These are phyloP conservation scores for Pythium rhizo-oryzae DNA, from an alignment of 352 stramenopile genomes.

Conservation along the genomic window DNA sequence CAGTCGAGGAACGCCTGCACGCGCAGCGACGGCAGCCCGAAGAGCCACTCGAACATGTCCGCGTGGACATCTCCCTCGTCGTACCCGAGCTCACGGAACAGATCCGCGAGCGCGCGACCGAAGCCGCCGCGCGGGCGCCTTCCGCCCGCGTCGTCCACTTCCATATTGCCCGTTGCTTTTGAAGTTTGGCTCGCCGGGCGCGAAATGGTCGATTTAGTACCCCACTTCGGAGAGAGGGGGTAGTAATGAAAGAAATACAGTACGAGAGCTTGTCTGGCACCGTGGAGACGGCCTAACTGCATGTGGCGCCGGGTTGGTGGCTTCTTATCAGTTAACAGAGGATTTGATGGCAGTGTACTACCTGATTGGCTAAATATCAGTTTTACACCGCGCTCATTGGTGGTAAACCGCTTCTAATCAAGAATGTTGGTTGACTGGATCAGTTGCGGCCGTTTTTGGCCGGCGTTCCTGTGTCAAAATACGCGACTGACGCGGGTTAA, in stretches of 20 bases:
- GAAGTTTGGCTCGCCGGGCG: constrained; percentile 8
- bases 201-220: background rate
- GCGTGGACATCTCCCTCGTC: constrained; percentile 34
- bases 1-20: constrained; percentile 52
- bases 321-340: background rate
- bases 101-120: constrained; percentile 36
- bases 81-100: constrained; percentile 43
- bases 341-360: background rate
- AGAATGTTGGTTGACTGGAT: constrained; percentile 17
- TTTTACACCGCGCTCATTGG: constrained; percentile 8
- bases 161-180: constrained; percentile 8
- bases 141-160: background rate
- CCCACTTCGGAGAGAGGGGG: background rate
- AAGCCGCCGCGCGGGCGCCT: constrained; percentile 11
- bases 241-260: background rate
- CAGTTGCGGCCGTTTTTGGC: constrained; percentile 18
- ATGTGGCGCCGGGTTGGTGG: background rate
- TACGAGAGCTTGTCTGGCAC: background rate
- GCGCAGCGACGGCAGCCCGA: constrained; percentile 43
- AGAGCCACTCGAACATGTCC: constrained; percentile 42
- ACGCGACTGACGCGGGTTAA: background rate
- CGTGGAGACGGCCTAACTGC: background rate
- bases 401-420: background rate
- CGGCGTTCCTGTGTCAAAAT: constrained; percentile 11
- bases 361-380: constrained; percentile 11